These are phyloP conservation scores for Aspergillus bertholletiae DNA, from an alignment of 495 filamentous ascomycete genomes.

Conservation along the genomic window DNA sequence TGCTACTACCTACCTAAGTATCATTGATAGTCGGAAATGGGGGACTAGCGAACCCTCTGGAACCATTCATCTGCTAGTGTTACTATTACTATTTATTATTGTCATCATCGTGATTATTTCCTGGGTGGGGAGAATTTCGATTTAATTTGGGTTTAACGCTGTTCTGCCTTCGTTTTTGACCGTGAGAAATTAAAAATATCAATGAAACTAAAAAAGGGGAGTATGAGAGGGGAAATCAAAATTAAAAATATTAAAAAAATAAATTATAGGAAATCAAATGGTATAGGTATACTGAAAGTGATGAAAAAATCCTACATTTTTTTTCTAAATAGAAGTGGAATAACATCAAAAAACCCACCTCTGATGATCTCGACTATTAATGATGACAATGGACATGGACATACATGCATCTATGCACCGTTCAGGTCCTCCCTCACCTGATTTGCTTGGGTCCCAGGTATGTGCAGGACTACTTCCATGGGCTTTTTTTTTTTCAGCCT, in stretches of 20 bases:
- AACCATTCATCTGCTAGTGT: background rate
- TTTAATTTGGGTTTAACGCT: no score
- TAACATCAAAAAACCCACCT: no score
- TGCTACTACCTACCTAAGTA: background rate
- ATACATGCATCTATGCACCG: background rate
- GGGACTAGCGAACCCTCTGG: background rate
- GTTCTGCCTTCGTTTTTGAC: no score
- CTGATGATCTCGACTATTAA: background rate
- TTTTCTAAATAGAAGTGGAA: no score
- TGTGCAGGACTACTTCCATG: background rate
- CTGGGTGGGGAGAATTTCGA: no score
- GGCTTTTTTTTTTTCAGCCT: slow-evolving; percentile 13
- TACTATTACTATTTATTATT: no score
- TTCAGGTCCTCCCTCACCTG: background rate
- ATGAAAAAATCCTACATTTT: no score
- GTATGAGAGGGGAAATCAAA: background rate
- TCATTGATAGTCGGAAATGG: background rate
- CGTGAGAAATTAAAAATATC: background rate
- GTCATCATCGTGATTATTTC: no score
- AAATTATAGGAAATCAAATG: no score
- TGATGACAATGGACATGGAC: background rate
- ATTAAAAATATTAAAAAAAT: background rate
- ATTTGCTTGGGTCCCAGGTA: background rate
- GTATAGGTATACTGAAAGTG: no score
- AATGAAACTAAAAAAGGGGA: background rate